phyloP scores from a whole-genome alignment of 2,329 filamentous ascomycete genomes.

The Pleochaeta shiraiana region DNA sequence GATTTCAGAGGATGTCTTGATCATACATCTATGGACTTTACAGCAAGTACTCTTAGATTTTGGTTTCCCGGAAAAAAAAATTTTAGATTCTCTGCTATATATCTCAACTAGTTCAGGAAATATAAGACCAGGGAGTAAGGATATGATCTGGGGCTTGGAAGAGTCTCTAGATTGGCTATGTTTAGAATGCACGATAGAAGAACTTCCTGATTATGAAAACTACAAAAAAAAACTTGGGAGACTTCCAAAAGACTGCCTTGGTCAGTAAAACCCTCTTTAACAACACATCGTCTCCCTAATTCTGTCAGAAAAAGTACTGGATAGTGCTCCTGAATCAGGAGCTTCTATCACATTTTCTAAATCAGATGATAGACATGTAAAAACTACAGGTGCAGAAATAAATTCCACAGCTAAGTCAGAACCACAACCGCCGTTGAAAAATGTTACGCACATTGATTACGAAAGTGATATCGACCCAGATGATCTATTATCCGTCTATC shows the following conservation, averaged over 20 bases:
- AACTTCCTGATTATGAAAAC: slow-evolving; percentile 50
- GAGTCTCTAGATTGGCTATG: slow-evolving; percentile 82
- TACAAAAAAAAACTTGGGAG: slow-evolving; percentile 15
- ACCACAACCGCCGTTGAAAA: slow-evolving; percentile 9
- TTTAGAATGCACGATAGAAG: slow-evolving; percentile 44
- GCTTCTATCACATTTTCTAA: slow-evolving; percentile 15
- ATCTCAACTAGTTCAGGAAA: slow-evolving; percentile 45
- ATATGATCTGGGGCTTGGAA: slow-evolving; percentile 64
- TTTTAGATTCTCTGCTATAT: slow-evolving; percentile 41
- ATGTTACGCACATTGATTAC: slow-evolving; percentile 23
- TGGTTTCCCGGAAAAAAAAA: slow-evolving; percentile 41
- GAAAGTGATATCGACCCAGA: slow-evolving; percentile 57
- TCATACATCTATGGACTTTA: slow-evolving; percentile 65
- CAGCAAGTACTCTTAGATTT: slow-evolving; percentile 47
- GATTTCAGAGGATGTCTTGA: slow-evolving; percentile 53
- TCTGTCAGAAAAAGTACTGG: slow-evolving; percentile 14
- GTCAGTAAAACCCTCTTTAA: slow-evolving; percentile 10
- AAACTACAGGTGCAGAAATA: slow-evolving; percentile 5
- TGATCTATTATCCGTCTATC: slow-evolving; percentile 50
- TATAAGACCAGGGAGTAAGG: slow-evolving; percentile 32
- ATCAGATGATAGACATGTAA: slow-evolving; percentile 14
- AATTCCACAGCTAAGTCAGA: slow-evolving; percentile 6
- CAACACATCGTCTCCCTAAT: not conserved
- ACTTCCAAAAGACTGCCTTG: slow-evolving; percentile 15
- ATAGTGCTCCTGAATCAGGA: slow-evolving; percentile 17